Evolutionary conservation across 768 basidiomycete species (phyloP), one percentile per base, ranked within the genome.

Genomic region (Tulasnella sp.): DNA sequence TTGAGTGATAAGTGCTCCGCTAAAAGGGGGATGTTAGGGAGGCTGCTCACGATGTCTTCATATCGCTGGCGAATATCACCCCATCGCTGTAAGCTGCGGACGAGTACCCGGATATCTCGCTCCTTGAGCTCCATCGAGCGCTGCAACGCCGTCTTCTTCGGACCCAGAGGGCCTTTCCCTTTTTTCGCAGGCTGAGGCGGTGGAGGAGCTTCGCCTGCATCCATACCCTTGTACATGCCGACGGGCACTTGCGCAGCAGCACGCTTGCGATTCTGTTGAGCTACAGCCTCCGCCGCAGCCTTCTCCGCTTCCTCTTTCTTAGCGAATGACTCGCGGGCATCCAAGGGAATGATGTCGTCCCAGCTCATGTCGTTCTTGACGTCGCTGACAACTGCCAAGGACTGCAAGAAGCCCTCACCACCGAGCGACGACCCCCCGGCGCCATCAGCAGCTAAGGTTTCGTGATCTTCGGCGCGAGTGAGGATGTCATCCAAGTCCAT

Each of bases 401-500:
- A 85, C 24, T 92, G 84, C 54, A 99, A 78, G 81, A 99, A 99
- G 60, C 86, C 83, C 74, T 97, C 92, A 50, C 96, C 96, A 70
- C 96, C 96, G n/a, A 96, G 80, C 2, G 96, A 98, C 11, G 92
- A 81, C 48, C 89, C 89, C 59, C 86, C 87, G 55, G 90, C 89
- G 49, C 83, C 85, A 46, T 77, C 81, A 31, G 83, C 82, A 8
- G 83, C 82, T 65, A 92, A 78, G 1, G 96, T 99, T 71, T 98
- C 96, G 72, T 96, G 96, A 66, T 87, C 90, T 72, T 99, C 96
- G 24, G 96, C 96, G 57, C 88, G 85, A 68, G 86, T 96, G 56
- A 99, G 80, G 68, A 99, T 92, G 65, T 98, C 96, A 71, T 98
- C 96, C 22, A 99, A 82, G 72, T 99, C 92, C 90, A 99, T 92